These are phyloP conservation scores for Petunia axillaris DNA, from an alignment of 257 asterid species.

Conservation along the genomic window DNA sequence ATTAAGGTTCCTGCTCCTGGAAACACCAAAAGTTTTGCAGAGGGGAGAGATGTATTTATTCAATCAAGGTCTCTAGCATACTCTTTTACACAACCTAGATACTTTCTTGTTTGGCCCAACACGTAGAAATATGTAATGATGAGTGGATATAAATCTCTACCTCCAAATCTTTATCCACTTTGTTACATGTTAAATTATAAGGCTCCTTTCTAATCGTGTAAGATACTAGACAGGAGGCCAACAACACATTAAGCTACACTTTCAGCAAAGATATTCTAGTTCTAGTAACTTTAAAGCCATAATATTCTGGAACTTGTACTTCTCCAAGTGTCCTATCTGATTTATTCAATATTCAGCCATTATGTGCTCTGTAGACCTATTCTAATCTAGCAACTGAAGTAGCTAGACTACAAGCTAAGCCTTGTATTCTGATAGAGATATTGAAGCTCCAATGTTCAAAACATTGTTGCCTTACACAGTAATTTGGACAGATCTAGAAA, in stretches of 20 bases:
- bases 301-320: no score
- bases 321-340: no score
- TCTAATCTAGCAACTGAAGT: background rate
- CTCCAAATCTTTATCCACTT: background rate
- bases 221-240: background rate
- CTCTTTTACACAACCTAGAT: background rate
- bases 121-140: slow-evolving; percentile 4
- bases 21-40: background rate
- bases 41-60: background rate
- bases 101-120: background rate
- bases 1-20: background rate
- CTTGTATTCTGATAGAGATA: background rate
- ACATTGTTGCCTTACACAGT: background rate
- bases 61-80: background rate
- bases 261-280: background rate
- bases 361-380: no score
- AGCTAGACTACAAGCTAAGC: background rate
- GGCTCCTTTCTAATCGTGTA: background rate
- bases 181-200: background rate
- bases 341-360: no score
- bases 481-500: background rate
- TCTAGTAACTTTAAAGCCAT: no score
- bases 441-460: background rate
- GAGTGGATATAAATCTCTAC: background rate
- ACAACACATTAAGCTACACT: background rate